Conservation (phyloP, 192 early-diverging fungal species). For the Coemansia interrupta region DNA sequence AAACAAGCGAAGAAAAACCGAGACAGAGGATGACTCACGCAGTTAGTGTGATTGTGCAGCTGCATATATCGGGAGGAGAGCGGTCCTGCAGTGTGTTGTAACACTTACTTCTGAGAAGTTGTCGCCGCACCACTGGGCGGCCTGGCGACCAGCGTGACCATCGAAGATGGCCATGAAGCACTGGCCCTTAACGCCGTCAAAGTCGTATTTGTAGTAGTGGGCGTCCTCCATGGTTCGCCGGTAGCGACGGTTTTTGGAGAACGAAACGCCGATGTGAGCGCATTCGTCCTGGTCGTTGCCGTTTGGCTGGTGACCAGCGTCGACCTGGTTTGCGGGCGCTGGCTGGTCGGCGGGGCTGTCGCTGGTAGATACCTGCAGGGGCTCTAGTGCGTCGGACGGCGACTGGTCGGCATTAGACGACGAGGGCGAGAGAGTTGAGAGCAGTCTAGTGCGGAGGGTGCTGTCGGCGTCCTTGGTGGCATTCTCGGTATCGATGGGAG, state of each 20-base stretch:
- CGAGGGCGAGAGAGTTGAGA: slow-evolving; percentile 26
- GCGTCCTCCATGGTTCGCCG: slow-evolving; percentile 98
- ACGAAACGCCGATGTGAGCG: slow-evolving; percentile 43
- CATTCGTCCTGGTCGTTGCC: slow-evolving; percentile 6
- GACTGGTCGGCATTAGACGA: slow-evolving; percentile 1
- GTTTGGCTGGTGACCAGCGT: neutral
- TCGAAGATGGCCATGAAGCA: slow-evolving; percentile 95
- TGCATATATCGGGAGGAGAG: neutral
- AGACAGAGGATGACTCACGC: neutral
- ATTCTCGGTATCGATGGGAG: slow-evolving; percentile 47
- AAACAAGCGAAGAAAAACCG: neutral
- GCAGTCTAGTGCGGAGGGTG: slow-evolving; percentile 21
- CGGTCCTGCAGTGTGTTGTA: neutral
- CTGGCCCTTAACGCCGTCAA: slow-evolving; percentile 71
- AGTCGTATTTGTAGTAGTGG: slow-evolving; percentile 81
- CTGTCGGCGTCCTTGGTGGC: slow-evolving; percentile 30
- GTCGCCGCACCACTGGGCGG: slow-evolving; percentile 93
- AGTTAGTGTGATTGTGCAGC: neutral
- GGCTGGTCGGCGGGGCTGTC: neutral
- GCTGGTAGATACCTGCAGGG: slow-evolving; percentile 4
- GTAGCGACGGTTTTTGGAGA: slow-evolving; percentile 72
- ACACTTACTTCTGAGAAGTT: slow-evolving; percentile 72
- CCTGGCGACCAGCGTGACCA: slow-evolving; percentile 92
- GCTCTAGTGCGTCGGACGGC: slow-evolving; percentile 3
- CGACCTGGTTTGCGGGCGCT: neutral